Percentiles rank a stretch among this genome's conserved stretches.
These are phyloP conservation scores for Pichia terricola DNA, from an alignment of 1,139 yeast species.

Conservation along the genomic window DNA sequence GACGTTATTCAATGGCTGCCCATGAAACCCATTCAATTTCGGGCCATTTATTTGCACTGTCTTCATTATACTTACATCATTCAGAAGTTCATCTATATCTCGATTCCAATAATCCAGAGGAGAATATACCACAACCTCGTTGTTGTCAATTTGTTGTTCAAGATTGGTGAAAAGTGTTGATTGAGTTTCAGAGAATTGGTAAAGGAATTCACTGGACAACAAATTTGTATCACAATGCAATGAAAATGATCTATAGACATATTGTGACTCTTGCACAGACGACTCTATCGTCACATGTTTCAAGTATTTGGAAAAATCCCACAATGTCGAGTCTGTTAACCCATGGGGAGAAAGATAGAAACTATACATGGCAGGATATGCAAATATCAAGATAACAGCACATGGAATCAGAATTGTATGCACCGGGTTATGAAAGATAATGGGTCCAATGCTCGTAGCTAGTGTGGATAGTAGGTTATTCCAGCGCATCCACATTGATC, in stretches of 20 bases:
- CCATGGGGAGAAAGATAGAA: conserved; percentile 19
- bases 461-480: background rate
- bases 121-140: conserved; percentile 19
- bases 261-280: too few relatives aligned
- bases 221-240: conserved; percentile 15
- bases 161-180: conserved; percentile 20
- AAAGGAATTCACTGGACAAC: conserved; percentile 26
- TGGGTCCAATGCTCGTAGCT: background rate
- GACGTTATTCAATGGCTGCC: conserved; percentile 15
- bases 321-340: conserved; percentile 5
- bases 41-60: conserved; percentile 27
- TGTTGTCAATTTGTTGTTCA: background rate
- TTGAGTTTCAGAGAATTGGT: conserved; percentile 27
- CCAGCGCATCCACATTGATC: background rate
- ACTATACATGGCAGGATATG: conserved; percentile 40
- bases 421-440: conserved; percentile 31
- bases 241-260: conserved; percentile 2
- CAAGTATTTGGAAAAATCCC: conserved; percentile 5
- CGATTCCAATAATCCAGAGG: conserved; percentile 31
- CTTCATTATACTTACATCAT: conserved; percentile 26
- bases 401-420: conserved; percentile 42
- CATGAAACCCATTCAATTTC: conserved; percentile 14
- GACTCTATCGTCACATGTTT: too few relatives aligned
- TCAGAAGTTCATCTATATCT: conserved; percentile 17
- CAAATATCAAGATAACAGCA: conserved; percentile 37